Evolutionary conservation across 2,329 filamentous ascomycete genomes (phyloP).

Genomic region (Cytospora chrysosperma): DNA sequence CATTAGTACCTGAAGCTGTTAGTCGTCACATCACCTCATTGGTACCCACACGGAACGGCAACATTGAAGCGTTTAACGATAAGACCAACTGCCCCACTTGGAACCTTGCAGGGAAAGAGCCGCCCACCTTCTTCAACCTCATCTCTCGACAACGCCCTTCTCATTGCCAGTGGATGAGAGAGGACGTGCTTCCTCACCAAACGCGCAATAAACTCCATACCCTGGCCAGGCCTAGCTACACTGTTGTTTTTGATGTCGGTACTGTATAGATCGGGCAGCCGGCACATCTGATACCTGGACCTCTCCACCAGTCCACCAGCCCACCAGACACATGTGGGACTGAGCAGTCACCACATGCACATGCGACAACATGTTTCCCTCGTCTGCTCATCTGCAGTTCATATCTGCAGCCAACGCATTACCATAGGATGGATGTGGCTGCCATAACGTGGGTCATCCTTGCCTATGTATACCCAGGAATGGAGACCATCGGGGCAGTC

Average conservation of each 20-base stretch:
- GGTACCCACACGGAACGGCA: conserved; percentile 20
- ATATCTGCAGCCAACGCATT: not conserved
- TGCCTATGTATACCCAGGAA: not conserved
- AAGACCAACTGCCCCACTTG: not conserved
- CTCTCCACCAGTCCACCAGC: not conserved
- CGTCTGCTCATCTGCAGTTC: not conserved
- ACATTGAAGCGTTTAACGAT: conserved; percentile 21
- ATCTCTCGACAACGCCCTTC: conserved; percentile 1
- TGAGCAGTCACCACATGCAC: conserved; percentile 7
- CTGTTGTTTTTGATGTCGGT: not conserved
- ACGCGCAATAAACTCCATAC: not conserved
- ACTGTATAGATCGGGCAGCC: not conserved
- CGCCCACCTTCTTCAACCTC: conserved; percentile 18
- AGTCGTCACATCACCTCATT: not conserved
- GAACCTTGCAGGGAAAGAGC: conserved; percentile 10
- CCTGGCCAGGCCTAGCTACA: no score
- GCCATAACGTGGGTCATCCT: not conserved
- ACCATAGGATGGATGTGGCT: not conserved
- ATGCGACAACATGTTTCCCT: conserved; percentile 6
- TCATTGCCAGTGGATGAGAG: no score
- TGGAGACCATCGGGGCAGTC: not conserved
- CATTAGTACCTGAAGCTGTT: not conserved
- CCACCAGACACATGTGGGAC: not conserved
- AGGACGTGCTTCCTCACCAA: not conserved
- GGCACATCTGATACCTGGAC: not conserved